phyloP scores from a whole-genome alignment of 192 early-diverging fungal genomes.

The Coemansia umbellata region DNA sequence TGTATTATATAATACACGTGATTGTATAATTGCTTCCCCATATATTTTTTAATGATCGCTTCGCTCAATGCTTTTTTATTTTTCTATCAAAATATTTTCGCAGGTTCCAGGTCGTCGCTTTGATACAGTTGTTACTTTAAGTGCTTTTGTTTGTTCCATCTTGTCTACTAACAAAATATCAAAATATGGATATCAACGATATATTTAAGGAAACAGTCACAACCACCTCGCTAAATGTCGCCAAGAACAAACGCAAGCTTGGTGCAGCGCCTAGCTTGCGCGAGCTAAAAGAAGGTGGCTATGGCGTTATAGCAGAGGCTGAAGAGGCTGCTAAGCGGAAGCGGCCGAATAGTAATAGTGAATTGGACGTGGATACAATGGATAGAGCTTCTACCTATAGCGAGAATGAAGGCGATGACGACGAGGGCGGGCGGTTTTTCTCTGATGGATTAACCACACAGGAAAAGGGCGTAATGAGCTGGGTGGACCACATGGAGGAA shows the following conservation, averaged over 20 bases:
- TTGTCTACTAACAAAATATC: too few relatives aligned
- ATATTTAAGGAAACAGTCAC: constrained; percentile 43
- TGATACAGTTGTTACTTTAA: too few relatives aligned
- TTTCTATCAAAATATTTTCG: too few relatives aligned
- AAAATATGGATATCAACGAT: constrained; percentile 42
- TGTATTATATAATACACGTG: too few relatives aligned
- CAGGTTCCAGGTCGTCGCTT: too few relatives aligned
- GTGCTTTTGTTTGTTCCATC: too few relatives aligned
- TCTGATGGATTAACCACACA: constrained; percentile 76
- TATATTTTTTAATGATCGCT: too few relatives aligned
- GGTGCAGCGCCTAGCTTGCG: constrained; percentile 30
- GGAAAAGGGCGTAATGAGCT: constrained; percentile 72
- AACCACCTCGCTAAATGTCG: constrained; percentile 14
- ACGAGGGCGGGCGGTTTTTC: constrained; percentile 77
- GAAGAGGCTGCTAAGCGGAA: constrained; percentile 1
- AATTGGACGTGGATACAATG: background rate
- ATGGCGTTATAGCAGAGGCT: constrained; percentile 10
- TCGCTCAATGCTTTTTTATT: too few relatives aligned
- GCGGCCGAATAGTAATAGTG: constrained; percentile 3
- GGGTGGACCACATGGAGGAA: constrained; percentile 80
- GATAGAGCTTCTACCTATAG: too few relatives aligned
- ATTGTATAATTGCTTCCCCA: too few relatives aligned
- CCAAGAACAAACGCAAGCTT: constrained; percentile 33
- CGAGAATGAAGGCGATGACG: constrained; percentile 41
- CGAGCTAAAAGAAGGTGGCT: constrained; percentile 37